A percentile compares a stretch with the other conserved stretches of the same genome.
Evolutionary conservation across 176 grass and related monocot species (phyloP).

Genomic region (Panicum miliaceum): DNA sequence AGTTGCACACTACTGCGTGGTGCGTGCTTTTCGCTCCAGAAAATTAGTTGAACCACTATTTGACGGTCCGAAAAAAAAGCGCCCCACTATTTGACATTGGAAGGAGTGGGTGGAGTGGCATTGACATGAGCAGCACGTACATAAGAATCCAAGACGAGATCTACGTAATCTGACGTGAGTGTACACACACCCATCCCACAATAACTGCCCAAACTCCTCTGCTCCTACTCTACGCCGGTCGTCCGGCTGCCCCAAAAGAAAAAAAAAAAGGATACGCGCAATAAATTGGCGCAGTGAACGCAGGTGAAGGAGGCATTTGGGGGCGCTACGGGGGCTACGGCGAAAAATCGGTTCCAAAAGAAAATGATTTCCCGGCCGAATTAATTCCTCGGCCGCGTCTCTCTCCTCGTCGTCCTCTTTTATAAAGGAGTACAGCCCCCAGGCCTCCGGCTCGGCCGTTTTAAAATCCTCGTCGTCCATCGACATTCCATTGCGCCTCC

Average conservation of each 20-base stretch:
- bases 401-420: slow-evolving; percentile 34
- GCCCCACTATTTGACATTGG: slow-evolving; percentile 13
- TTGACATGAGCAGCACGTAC: neutral
- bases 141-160: neutral
- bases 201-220: slow-evolving; percentile 10
- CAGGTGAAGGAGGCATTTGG: neutral
- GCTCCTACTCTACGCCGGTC: neutral
- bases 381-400: neutral
- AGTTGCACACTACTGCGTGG: no score
- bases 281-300: neutral
- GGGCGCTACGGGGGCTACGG: neutral
- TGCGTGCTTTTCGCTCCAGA: neutral
- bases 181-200: neutral
- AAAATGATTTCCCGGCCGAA: neutral
- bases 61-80: neutral
- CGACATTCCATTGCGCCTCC: slow-evolving; percentile 27
- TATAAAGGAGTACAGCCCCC: slow-evolving; percentile 3
- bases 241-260: neutral
- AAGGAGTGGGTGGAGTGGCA: slow-evolving; percentile 19
- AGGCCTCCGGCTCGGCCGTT: neutral
- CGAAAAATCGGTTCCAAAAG: neutral
- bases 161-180: neutral
- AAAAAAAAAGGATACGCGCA: neutral
- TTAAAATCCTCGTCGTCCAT: slow-evolving; percentile 12
- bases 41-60: slow-evolving; percentile 36